phyloP scores from a whole-genome alignment of 306 rosid genomes.

The Fragaria ananassa region DNA sequence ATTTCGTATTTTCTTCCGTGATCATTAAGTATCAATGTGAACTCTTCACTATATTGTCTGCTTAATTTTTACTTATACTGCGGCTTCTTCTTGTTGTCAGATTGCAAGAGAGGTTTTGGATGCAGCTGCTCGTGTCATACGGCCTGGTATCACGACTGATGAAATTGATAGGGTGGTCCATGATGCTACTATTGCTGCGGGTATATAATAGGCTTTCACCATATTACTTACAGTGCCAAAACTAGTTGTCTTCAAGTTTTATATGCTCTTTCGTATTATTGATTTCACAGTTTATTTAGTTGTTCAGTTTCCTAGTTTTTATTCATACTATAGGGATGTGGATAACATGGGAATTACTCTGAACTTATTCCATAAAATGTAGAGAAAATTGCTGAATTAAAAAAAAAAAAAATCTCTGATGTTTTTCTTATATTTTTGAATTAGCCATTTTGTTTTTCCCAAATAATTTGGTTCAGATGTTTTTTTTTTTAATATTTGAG shows the following conservation, averaged over 20 bases:
- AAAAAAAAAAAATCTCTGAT: too few relatives aligned
- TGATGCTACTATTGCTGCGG: constrained; percentile 86
- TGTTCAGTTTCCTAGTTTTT: background rate
- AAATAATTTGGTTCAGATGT: too few relatives aligned
- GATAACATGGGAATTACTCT: too few relatives aligned
- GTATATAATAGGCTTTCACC: constrained; percentile 37
- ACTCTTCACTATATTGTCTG: background rate
- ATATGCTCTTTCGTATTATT: background rate
- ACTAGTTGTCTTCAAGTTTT: background rate
- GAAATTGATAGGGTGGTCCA: constrained; percentile 92
- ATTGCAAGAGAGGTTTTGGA: constrained; percentile 87
- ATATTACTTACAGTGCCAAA: background rate
- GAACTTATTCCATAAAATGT: too few relatives aligned
- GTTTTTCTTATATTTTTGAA: too few relatives aligned
- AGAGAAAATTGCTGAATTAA: too few relatives aligned
- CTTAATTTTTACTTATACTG: background rate
- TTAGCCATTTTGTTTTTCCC: too few relatives aligned
- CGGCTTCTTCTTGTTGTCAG: constrained; percentile 26
- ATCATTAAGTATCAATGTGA: background rate
- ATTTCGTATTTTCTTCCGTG: background rate
- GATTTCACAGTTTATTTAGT: background rate
- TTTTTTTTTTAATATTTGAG: too few relatives aligned
- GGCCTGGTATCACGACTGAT: constrained; percentile 92
- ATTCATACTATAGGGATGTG: background rate
- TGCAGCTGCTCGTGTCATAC: constrained; percentile 79